phyloP scores from a whole-genome alignment of 768 basidiomycete species.

The Dentipellis sp. region DNA sequence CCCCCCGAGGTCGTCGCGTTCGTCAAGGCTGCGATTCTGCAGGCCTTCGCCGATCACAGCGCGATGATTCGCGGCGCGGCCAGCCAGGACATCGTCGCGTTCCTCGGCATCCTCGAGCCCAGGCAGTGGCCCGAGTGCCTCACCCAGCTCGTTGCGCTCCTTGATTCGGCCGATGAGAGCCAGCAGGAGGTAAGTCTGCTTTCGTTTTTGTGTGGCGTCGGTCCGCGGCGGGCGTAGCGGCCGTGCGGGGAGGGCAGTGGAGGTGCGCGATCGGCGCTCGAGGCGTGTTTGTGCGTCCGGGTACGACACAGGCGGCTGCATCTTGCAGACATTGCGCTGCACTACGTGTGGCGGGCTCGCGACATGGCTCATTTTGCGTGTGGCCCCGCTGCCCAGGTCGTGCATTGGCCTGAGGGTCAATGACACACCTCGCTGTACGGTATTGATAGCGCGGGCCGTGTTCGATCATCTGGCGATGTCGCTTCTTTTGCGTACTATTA shows the following conservation, averaged over 20 bases:
- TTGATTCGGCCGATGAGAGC: constrained; percentile 67
- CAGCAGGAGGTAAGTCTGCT: constrained; percentile 70
- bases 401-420: no score
- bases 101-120: constrained; percentile 82
- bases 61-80: constrained; percentile 91
- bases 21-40: constrained; percentile 67
- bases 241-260: not conserved
- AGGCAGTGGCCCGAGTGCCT: constrained; percentile 95
- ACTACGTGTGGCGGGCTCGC: no score
- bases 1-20: constrained; percentile 59
- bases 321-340: no score
- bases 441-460: no score
- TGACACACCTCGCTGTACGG: no score
- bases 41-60: constrained; percentile 73
- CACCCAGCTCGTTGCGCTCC: constrained; percentile 68
- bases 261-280: not conserved
- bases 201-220: not conserved
- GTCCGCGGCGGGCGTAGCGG: not conserved
- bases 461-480: no score
- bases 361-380: no score
- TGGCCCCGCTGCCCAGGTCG: no score
- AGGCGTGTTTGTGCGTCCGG: no score
- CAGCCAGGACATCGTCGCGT: constrained; percentile 84
- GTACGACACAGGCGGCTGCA: no score
- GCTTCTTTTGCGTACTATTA: no score